A percentile compares a stretch with the other conserved stretches of the same genome.
Evolutionary conservation across 768 basidiomycete species (phyloP).

Genomic region (Lenzites betulinus): DNA sequence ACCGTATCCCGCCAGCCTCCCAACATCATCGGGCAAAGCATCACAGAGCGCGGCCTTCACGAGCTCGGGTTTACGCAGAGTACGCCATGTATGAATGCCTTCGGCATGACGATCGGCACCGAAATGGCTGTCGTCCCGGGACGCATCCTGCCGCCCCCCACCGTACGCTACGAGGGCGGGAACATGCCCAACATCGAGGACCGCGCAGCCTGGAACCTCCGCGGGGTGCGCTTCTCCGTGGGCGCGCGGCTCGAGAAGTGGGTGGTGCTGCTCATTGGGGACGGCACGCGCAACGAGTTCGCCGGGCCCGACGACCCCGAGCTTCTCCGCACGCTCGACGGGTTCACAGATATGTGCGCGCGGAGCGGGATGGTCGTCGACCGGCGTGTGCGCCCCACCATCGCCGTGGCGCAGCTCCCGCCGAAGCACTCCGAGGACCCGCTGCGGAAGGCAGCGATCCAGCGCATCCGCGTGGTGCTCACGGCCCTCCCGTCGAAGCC

Average conservation of each 20-base stretch:
- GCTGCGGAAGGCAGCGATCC: conserved; percentile 52
- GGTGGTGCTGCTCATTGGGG: conserved; percentile 69
- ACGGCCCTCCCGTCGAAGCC: conserved; percentile 43
- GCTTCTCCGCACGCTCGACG: conserved; percentile 46
- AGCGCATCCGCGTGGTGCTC: conserved; percentile 44
- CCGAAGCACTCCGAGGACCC: conserved; percentile 54
- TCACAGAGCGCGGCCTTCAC: conserved; percentile 43
- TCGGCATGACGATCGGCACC: conserved; percentile 47
- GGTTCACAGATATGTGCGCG: conserved; percentile 64
- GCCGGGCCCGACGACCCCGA: conserved; percentile 51
- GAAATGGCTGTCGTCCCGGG: conserved; percentile 60
- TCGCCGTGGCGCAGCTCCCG: conserved; percentile 50
- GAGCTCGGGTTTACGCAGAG: conserved; percentile 43
- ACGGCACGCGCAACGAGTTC: conserved; percentile 68
- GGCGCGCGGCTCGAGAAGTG: conserved; percentile 62
- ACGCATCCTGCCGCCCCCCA: conserved; percentile 48
- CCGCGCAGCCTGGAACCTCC: conserved; percentile 54
- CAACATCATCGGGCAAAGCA: conserved; percentile 49
- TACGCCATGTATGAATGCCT: conserved; percentile 40
- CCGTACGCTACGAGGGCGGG: conserved; percentile 41
- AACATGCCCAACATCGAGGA: conserved; percentile 40
- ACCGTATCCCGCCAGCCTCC: conserved; percentile 50
- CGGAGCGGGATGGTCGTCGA: conserved; percentile 61
- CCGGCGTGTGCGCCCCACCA: conserved; percentile 35
- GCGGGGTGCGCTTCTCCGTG: conserved; percentile 59